Percentiles rank a stretch among this genome's conserved stretches.
Evolutionary conservation across 108 stramenopile species (phyloP).

Genomic region (Pseudonitzschia multistriata): DNA sequence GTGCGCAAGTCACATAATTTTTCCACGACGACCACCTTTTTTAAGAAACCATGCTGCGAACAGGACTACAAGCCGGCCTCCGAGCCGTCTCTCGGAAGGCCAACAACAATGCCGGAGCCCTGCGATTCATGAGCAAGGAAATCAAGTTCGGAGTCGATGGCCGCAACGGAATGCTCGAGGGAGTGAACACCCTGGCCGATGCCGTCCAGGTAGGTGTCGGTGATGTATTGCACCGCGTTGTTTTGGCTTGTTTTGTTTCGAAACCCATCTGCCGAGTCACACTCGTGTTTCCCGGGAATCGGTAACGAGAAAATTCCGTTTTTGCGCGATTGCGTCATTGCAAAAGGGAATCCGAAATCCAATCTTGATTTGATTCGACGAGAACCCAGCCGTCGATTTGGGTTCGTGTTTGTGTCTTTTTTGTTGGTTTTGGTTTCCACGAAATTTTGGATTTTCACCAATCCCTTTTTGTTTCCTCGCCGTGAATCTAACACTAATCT

Average conservation of each 20-base stretch:
- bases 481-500: no score
- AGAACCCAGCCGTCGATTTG: conserved; percentile 14
- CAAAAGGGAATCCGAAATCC: conserved; percentile 8
- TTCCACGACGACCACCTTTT: neutral
- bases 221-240: neutral
- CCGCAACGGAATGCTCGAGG: conserved; percentile 94
- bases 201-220: conserved; percentile 91
- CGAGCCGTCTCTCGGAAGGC: conserved; percentile 10
- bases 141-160: conserved; percentile 93
- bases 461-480: neutral
- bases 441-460: conserved; percentile 1
- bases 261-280: conserved; percentile 14
- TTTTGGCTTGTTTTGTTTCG: neutral
- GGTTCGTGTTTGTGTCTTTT: no score
- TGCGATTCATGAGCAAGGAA: conserved; percentile 78
- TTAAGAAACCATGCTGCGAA: conserved; percentile 14
- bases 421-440: no score
- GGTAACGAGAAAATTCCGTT: conserved; percentile 11
- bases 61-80: conserved; percentile 14
- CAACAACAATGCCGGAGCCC: conserved; percentile 37
- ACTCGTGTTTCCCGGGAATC: neutral
- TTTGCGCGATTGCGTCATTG: neutral
- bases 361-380: neutral
- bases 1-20: neutral
- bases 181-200: conserved; percentile 95